A percentile compares a stretch with the other conserved stretches of the same genome.
Evolutionary conservation across 2,329 filamentous ascomycete genomes (phyloP).

Genomic region (Chaetomiaceae sp.): DNA sequence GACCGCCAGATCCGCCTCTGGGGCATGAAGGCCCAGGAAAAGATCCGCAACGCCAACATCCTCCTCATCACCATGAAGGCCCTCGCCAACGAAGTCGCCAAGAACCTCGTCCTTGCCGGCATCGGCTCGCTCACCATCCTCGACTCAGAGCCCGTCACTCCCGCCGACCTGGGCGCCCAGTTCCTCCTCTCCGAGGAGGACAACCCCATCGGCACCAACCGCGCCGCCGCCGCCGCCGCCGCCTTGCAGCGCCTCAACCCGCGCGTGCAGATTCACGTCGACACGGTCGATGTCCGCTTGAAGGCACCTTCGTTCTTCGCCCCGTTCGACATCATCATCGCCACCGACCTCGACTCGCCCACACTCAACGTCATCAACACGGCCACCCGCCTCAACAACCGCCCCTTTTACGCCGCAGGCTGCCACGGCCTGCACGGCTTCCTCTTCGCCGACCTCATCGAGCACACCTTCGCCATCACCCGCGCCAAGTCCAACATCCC

Average conservation of each 20-base stretch:
- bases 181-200: slow-evolving; percentile 72
- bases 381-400: slow-evolving; percentile 70
- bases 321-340: slow-evolving; percentile 80
- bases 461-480: slow-evolving; percentile 86
- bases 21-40: slow-evolving; percentile 93
- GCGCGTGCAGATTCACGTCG: slow-evolving; percentile 70
- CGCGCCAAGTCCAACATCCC: slow-evolving; percentile 74
- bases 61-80: slow-evolving; percentile 84
- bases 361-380: slow-evolving; percentile 78
- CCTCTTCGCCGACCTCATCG: slow-evolving; percentile 88
- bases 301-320: slow-evolving; percentile 73
- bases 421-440: slow-evolving; percentile 91
- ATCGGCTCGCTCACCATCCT: slow-evolving; percentile 86
- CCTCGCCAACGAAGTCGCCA: slow-evolving; percentile 89
- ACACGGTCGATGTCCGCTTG: slow-evolving; percentile 60
- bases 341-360: slow-evolving; percentile 76
- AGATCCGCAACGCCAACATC: slow-evolving; percentile 83
- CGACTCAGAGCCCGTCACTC: slow-evolving; percentile 70
- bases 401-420: slow-evolving; percentile 83
- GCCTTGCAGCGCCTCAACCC: slow-evolving; percentile 85
- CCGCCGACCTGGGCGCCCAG: slow-evolving; percentile 75
- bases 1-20: slow-evolving; percentile 96
- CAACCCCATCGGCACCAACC: slow-evolving; percentile 70
- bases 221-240: slow-evolving; percentile 74
- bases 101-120: slow-evolving; percentile 93